Conservation (phyloP, 805 yeast genomes). For the Yarrowia yakushimensis region DNA sequence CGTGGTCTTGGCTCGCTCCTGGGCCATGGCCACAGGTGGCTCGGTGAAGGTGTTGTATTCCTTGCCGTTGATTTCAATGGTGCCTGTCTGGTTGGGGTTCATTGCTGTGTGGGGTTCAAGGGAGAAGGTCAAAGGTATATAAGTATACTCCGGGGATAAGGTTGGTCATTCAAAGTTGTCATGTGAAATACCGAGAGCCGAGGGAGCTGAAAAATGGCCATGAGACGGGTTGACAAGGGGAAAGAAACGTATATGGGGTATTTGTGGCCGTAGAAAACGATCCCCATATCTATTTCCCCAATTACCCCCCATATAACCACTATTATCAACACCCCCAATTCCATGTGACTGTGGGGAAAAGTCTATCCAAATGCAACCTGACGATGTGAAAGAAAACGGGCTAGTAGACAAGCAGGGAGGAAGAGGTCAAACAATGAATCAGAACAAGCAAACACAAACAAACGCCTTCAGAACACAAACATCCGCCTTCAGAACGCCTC, state of each 20-base stretch:
- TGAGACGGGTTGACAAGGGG: no score
- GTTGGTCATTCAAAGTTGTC: neutral
- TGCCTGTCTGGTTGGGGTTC: constrained; percentile 21
- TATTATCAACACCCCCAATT: neutral
- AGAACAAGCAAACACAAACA: no score
- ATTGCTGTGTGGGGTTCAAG: neutral
- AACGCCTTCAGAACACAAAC: no score
- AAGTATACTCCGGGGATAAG: constrained; percentile 10
- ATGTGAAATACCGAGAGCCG: constrained; percentile 25
- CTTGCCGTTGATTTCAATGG: constrained; percentile 24
- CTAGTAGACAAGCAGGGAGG: neutral
- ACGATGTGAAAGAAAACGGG: constrained; percentile 7
- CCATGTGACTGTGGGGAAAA: constrained; percentile 22
- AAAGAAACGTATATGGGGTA: no score
- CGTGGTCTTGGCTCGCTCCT: constrained; percentile 41
- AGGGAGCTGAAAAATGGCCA: no score
- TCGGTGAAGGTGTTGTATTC: constrained; percentile 35
- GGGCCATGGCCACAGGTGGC: constrained; percentile 40
- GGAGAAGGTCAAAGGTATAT: neutral
- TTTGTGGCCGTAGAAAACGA: no score
- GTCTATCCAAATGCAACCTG: neutral
- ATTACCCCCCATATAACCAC: neutral
- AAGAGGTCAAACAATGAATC: neutral
- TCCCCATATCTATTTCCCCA: neutral
- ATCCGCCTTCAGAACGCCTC: neutral